Evolutionary conservation across 129 eudicot genomes (phyloP).

Genomic region (Mikania micrantha): DNA sequence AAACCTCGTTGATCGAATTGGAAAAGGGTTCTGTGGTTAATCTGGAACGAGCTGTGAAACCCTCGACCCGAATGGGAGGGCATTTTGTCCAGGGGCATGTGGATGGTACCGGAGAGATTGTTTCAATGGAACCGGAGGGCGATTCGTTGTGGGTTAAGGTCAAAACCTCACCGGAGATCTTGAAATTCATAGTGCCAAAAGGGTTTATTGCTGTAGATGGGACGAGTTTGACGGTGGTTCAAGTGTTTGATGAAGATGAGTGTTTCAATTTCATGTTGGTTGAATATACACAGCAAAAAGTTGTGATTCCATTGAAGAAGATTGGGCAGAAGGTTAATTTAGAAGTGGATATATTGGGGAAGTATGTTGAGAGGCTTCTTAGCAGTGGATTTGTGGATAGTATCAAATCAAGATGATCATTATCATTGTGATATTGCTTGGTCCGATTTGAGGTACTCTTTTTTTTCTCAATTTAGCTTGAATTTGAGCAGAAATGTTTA

Average conservation of each 20-base stretch:
- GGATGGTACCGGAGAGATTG: slow-evolving; percentile 87
- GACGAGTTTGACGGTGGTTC: slow-evolving; percentile 85
- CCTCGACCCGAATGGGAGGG: slow-evolving; percentile 86
- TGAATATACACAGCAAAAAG: slow-evolving; percentile 82
- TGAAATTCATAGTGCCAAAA: slow-evolving; percentile 85
- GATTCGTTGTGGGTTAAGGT: slow-evolving; percentile 95
- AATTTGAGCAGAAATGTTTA: too few relatives aligned
- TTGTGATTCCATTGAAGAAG: slow-evolving; percentile 79
- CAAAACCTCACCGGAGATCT: slow-evolving; percentile 51
- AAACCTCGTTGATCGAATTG: slow-evolving; percentile 57
- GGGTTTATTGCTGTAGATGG: slow-evolving; percentile 93
- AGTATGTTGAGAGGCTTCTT: slow-evolving; percentile 81
- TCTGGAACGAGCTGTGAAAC: slow-evolving; percentile 74
- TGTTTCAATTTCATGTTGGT: slow-evolving; percentile 89
- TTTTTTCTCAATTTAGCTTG: not conserved
- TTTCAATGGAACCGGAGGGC: slow-evolving; percentile 48
- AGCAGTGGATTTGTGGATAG: slow-evolving; percentile 57
- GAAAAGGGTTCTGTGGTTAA: slow-evolving; percentile 62
- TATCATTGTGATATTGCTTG: slow-evolving; percentile 10
- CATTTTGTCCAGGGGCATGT: slow-evolving; percentile 98
- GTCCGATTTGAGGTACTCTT: slow-evolving; percentile 7
- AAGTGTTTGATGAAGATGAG: slow-evolving; percentile 73
- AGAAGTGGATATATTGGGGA: slow-evolving; percentile 94
- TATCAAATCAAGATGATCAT: slow-evolving; percentile 2
- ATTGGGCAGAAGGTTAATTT: slow-evolving; percentile 86